These are phyloP conservation scores for Trypethelium eluteriae DNA, from an alignment of 495 filamentous ascomycete species.

Conservation along the genomic window DNA sequence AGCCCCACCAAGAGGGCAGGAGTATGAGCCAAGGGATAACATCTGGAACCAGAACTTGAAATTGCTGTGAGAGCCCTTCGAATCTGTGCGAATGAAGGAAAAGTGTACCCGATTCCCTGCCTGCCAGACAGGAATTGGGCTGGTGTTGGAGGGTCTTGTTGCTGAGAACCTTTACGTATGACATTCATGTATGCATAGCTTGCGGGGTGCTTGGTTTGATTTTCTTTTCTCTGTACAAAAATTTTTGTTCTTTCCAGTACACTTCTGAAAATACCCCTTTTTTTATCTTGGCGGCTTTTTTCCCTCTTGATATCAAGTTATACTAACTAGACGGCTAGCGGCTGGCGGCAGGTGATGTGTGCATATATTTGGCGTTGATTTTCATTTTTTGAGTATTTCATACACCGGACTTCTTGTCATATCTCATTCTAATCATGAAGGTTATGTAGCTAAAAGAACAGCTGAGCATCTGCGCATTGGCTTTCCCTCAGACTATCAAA, in stretches of 20 bases:
- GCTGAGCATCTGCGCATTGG: too few species aligned
- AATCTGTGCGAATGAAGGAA: slow-evolving; percentile 1
- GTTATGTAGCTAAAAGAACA: background rate
- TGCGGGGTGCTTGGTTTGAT: background rate
- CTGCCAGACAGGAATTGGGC: background rate
- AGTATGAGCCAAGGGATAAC: slow-evolving; percentile 45
- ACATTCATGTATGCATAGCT: background rate
- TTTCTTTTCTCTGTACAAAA: background rate
- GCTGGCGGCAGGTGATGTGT: background rate
- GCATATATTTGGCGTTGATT: background rate
- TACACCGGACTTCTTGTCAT: background rate
- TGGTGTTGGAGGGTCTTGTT: background rate
- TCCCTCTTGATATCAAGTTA: background rate
- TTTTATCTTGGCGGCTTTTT: background rate
- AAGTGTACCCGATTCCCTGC: background rate
- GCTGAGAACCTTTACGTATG: background rate
- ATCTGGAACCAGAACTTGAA: slow-evolving; percentile 41
- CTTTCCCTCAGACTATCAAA: too few species aligned
- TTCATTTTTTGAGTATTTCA: background rate
- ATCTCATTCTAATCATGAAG: background rate
- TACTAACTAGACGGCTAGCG: background rate
- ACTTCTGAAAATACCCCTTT: background rate
- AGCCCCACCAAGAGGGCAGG: slow-evolving; percentile 26
- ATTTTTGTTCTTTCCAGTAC: background rate
- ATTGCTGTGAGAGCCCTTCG: background rate